A percentile compares a stretch with the other conserved stretches of the same genome.
Conservation (phyloP, 2,329 filamentous ascomycete genomes). For the Clarireedia hainanense region DNA sequence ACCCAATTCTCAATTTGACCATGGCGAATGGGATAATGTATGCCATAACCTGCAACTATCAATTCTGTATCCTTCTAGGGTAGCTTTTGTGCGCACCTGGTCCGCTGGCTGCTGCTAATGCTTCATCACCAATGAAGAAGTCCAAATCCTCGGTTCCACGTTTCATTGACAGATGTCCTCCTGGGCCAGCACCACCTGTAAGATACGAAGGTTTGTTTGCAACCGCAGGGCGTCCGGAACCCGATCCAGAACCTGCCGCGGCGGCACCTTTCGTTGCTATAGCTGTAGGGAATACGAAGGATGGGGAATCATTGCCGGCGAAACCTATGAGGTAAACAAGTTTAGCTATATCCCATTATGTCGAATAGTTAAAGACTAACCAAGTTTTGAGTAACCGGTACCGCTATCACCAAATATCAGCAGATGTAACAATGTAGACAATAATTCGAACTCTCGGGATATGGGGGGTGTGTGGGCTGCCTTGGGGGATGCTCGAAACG, state of each 20-base stretch:
- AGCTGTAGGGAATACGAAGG: constrained; percentile 97
- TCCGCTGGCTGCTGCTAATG: constrained; percentile 72
- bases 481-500: constrained; percentile 36
- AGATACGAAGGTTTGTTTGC: constrained; percentile 94
- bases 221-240: constrained; percentile 81
- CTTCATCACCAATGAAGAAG: constrained; percentile 98
- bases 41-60: constrained; percentile 64
- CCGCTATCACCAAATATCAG: constrained; percentile 55
- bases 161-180: constrained; percentile 80
- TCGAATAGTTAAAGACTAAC: constrained; percentile 43
- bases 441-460: not conserved
- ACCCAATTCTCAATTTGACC: constrained; percentile 99
- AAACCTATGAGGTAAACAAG: constrained; percentile 56
- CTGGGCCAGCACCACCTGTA: constrained; percentile 77
- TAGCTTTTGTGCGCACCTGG: constrained; percentile 50
- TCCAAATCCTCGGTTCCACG: constrained; percentile 95
- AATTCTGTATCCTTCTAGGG: constrained; percentile 12
- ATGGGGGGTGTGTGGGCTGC: constrained; percentile 4
- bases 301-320: constrained; percentile 97
- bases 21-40: constrained; percentile 96
- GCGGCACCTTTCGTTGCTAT: constrained; percentile 87
- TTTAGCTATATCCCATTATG: not conserved
- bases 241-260: constrained; percentile 64
- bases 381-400: constrained; percentile 98
- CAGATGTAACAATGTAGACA: constrained; percentile 5